Evolutionary conservation across 129 eudicot species (phyloP).

Genomic region (Escallonia rubra): DNA sequence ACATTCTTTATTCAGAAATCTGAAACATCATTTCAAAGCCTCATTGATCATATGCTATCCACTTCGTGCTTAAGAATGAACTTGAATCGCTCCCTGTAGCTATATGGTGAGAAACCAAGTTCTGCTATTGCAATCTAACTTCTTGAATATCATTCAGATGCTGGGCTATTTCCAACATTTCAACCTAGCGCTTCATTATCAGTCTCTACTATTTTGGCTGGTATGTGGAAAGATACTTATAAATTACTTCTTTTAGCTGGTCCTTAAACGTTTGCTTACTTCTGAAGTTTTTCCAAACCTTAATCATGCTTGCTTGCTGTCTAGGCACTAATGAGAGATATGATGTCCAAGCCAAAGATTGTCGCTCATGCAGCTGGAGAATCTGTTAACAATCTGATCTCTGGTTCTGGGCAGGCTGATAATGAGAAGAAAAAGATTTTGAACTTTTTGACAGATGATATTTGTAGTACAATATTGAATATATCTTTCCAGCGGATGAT

Average conservation of each 20-base stretch:
- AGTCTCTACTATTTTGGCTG: slow-evolving; percentile 92
- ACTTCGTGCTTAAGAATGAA: neutral
- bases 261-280: slow-evolving; percentile 7
- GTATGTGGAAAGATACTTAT: slow-evolving; percentile 31
- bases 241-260: slow-evolving; percentile 11
- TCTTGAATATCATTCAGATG: slow-evolving; percentile 58
- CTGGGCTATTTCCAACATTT: slow-evolving; percentile 84
- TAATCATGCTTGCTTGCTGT: slow-evolving; percentile 20
- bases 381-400: slow-evolving; percentile 30
- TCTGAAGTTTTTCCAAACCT: slow-evolving; percentile 1
- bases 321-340: slow-evolving; percentile 73
- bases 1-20: neutral
- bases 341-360: slow-evolving; percentile 62
- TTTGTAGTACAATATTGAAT: slow-evolving; percentile 59
- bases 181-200: slow-evolving; percentile 76
- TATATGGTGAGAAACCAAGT: neutral
- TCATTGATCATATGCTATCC: neutral
- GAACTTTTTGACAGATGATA: slow-evolving; percentile 64
- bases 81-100: neutral
- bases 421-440: slow-evolving; percentile 54
- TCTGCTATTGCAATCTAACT: neutral
- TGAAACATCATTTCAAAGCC: too few relatives aligned
- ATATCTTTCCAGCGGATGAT: slow-evolving; percentile 69
- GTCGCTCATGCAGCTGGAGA: slow-evolving; percentile 31
- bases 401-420: slow-evolving; percentile 56